Evolutionary conservation across 352 stramenopile species (phyloP).

Genomic region (Blastocystis hominis): DNA sequence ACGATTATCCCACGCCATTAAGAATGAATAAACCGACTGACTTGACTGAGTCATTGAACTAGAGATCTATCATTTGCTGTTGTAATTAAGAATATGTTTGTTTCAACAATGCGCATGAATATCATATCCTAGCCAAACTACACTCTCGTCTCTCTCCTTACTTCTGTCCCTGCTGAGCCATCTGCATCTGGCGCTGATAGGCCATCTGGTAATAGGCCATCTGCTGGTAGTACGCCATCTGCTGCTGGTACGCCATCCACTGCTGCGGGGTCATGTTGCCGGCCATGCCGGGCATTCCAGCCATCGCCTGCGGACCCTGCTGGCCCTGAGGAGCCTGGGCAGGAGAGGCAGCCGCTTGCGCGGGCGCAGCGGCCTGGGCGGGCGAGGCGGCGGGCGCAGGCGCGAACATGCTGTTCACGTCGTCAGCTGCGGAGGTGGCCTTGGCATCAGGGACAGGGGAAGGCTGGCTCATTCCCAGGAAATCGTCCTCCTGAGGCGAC

Average conservation of each 20-base stretch:
- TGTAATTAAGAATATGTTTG: too few species aligned
- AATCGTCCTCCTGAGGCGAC: background rate
- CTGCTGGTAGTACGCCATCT: conserved; percentile 47
- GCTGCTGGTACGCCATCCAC: conserved; percentile 29
- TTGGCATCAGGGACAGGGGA: background rate
- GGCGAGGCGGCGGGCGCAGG: background rate
- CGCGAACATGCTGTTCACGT: background rate
- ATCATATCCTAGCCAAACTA: too few species aligned
- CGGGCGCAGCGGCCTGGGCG: background rate
- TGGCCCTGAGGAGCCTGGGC: background rate
- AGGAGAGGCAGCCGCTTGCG: background rate
- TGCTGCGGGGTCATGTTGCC: conserved; percentile 24
- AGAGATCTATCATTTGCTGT: too few species aligned
- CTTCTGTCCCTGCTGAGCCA: conserved; percentile 46
- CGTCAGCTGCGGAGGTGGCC: background rate
- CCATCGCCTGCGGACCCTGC: background rate
- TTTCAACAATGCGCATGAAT: too few species aligned
- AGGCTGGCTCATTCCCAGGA: background rate
- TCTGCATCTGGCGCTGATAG: conserved; percentile 35
- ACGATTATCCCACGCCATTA: conserved; percentile 57
- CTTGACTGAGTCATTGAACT: too few species aligned
- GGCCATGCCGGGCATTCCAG: background rate
- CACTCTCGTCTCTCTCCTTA: too few species aligned
- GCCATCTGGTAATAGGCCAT: conserved; percentile 49
- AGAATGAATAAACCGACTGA: too few species aligned